A percentile compares a stretch with the other conserved stretches of the same genome.
Conservation (phyloP, 1,139 yeast genomes). For the Pneumocystis murina region DNA sequence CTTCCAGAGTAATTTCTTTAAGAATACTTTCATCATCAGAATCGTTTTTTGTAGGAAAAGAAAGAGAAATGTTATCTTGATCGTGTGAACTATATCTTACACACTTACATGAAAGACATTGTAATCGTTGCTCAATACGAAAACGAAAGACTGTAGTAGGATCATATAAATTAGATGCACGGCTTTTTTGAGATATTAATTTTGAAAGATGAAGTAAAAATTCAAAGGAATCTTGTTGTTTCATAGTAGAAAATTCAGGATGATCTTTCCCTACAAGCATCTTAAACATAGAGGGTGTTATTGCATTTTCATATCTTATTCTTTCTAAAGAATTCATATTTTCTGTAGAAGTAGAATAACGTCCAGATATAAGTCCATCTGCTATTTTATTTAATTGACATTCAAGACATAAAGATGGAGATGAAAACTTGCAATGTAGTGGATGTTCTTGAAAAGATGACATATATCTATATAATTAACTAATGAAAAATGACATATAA, state of each 20-base stretch:
- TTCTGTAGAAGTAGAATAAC: constrained; percentile 45
- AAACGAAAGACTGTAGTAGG: constrained; percentile 51
- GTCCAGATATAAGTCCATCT: constrained; percentile 64
- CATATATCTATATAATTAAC: constrained; percentile 8
- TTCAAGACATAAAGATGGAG: constrained; percentile 50
- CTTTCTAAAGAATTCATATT: constrained; percentile 23
- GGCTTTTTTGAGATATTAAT: constrained; percentile 20
- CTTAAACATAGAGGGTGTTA: constrained; percentile 65
- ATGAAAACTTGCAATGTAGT: constrained; percentile 18
- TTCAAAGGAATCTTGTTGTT: constrained; percentile 92
- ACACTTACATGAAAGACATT: constrained; percentile 46
- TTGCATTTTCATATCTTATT: constrained; percentile 47
- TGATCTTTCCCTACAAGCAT: constrained; percentile 61
- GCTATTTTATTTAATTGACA: constrained; percentile 65
- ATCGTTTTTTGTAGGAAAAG: constrained; percentile 33
- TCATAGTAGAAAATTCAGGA: constrained; percentile 67
- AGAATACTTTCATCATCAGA: constrained; percentile 32
- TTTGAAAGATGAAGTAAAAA: constrained; percentile 57
- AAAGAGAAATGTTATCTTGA: constrained; percentile 56
- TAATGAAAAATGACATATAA: constrained; percentile 8
- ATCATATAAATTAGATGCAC: constrained; percentile 16
- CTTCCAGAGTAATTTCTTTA: constrained; percentile 37
- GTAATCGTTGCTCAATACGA: constrained; percentile 46
- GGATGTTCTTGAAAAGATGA: constrained; percentile 10
- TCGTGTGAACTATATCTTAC: constrained; percentile 45